Evolutionary conservation across 345 rosid species (phyloP).

Genomic region (Syzygium aromaticum): DNA sequence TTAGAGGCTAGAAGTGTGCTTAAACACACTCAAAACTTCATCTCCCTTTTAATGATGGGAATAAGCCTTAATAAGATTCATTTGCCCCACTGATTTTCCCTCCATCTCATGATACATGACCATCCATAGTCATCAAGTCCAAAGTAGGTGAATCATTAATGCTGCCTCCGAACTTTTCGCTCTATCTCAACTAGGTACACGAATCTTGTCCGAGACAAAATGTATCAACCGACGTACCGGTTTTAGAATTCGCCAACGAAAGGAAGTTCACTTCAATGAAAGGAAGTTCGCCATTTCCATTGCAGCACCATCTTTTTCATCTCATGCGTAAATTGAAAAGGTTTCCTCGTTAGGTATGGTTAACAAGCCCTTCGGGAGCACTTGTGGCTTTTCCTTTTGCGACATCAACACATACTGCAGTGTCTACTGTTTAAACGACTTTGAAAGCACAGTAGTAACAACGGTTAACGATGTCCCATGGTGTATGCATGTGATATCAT

Average conservation of each 20-base stretch:
- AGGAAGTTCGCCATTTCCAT: background rate
- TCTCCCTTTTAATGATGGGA: too few relatives aligned
- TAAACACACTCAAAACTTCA: background rate
- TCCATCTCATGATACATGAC: background rate
- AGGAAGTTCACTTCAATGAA: background rate
- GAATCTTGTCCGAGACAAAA: background rate
- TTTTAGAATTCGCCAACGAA: background rate
- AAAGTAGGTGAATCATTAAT: background rate
- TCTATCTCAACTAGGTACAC: background rate
- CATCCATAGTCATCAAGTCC: background rate
- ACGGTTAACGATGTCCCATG: background rate
- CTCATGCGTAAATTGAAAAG: background rate
- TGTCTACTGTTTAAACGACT: too few relatives aligned
- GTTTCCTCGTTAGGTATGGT: too few relatives aligned
- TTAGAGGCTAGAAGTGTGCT: background rate
- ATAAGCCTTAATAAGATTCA: too few relatives aligned
- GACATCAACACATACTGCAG: too few relatives aligned
- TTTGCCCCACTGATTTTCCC: background rate
- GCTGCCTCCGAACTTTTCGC: background rate
- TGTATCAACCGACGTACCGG: fast-evolving
- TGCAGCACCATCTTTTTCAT: background rate
- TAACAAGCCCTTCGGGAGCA: too few relatives aligned
- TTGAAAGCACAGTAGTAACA: too few relatives aligned
- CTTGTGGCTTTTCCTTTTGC: too few relatives aligned
- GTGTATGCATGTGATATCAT: background rate